Conservation (phyloP, 805 yeast genomes). For the Yarrowia sp. region DNA sequence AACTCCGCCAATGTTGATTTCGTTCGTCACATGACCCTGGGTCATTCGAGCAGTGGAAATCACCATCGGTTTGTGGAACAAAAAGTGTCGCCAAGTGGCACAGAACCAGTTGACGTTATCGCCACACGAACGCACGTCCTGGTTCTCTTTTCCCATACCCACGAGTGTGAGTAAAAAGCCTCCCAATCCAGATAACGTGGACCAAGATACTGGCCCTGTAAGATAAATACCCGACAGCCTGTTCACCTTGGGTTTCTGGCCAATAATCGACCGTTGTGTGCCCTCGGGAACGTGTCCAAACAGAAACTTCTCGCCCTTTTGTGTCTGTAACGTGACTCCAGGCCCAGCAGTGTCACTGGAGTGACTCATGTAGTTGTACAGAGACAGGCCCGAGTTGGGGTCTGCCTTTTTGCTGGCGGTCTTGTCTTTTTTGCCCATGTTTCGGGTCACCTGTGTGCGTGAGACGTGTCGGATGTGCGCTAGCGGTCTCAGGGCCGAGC, state of each 20-base stretch:
- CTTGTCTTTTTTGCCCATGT: not conserved
- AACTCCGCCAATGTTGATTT: slow-evolving; percentile 30
- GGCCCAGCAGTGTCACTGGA: slow-evolving; percentile 60
- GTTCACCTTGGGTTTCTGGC: slow-evolving; percentile 62
- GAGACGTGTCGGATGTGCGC: not conserved
- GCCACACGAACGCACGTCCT: slow-evolving; percentile 56
- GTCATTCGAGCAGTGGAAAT: slow-evolving; percentile 53
- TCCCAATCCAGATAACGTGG: slow-evolving; percentile 87
- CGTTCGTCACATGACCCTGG: slow-evolving; percentile 19
- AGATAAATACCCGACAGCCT: slow-evolving; percentile 71
- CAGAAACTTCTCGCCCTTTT: slow-evolving; percentile 63
- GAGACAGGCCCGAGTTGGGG: not conserved
- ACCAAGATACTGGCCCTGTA: slow-evolving; percentile 81
- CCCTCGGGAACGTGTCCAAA: slow-evolving; percentile 90
- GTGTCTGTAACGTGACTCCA: slow-evolving; percentile 55
- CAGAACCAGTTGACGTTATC: slow-evolving; percentile 62
- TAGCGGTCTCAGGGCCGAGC: slow-evolving; percentile 6
- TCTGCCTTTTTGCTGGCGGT: not conserved
- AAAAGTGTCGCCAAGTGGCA: slow-evolving; percentile 85
- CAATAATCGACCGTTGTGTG: slow-evolving; percentile 74
- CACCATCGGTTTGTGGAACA: slow-evolving; percentile 70
- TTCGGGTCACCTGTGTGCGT: not conserved
- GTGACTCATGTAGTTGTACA: slow-evolving; percentile 42
- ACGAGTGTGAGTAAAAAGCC: slow-evolving; percentile 83
- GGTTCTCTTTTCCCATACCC: slow-evolving; percentile 64